These are phyloP conservation scores for Didymella arachidicola DNA, from an alignment of 2,329 filamentous ascomycete genomes.

Conservation along the genomic window DNA sequence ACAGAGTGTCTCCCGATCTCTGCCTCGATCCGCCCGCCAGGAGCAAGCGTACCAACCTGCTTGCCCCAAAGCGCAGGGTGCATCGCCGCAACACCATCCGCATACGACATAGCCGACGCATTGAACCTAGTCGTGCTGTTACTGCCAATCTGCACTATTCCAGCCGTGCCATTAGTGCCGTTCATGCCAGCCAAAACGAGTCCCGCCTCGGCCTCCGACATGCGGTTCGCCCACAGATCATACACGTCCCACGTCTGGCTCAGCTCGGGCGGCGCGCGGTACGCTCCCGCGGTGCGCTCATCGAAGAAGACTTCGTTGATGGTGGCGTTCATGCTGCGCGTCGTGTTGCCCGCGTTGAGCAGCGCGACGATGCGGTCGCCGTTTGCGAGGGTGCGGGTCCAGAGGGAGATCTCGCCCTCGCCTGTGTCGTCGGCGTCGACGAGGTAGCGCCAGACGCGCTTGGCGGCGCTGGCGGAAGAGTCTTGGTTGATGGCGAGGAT, in stretches of 20 bases:
- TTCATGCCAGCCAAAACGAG: slow-evolving; percentile 58
- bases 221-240: slow-evolving; percentile 65
- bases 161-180: slow-evolving; percentile 36
- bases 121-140: slow-evolving; percentile 56
- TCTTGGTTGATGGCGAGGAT: slow-evolving; percentile 61
- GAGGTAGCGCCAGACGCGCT: slow-evolving; percentile 56
- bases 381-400: slow-evolving; percentile 57
- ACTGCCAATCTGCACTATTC: slow-evolving; percentile 39
- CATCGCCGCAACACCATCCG: slow-evolving; percentile 55
- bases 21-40: slow-evolving; percentile 55
- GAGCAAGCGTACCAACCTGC: slow-evolving; percentile 55
- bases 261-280: slow-evolving; percentile 50
- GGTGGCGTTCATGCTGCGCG: slow-evolving; percentile 57
- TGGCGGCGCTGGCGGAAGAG: slow-evolving; percentile 51
- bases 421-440: slow-evolving; percentile 55
- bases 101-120: slow-evolving; percentile 58
- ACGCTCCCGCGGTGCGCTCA: slow-evolving; percentile 53
- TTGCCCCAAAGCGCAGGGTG: slow-evolving; percentile 57
- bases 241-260: slow-evolving; percentile 60
- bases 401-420: slow-evolving; percentile 59
- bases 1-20: slow-evolving; percentile 59
- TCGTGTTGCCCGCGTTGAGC: slow-evolving; percentile 58
- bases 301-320: slow-evolving; percentile 63
- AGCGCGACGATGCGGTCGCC: slow-evolving; percentile 60
- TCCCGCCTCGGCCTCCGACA: slow-evolving; percentile 56